Conservation (phyloP, 2,329 filamentous ascomycete genomes). For the Tympanopsis confertula region DNA sequence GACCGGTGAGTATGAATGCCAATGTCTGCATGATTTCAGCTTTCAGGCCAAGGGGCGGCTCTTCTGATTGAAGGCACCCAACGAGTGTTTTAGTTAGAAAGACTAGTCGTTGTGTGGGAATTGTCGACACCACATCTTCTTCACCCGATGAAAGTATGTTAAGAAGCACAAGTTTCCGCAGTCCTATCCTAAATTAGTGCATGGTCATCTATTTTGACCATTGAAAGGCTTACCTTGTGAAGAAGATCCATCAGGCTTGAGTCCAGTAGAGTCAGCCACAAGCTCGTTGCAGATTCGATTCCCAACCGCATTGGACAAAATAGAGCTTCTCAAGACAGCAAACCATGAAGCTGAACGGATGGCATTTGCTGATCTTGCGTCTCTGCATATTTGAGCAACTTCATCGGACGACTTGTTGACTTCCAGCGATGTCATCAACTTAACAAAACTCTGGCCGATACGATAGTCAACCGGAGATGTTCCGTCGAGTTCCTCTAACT, state of each 20-base stretch:
- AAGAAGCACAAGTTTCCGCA: conserved; percentile 37
- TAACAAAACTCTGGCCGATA: conserved; percentile 24
- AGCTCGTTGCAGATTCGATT: conserved; percentile 46
- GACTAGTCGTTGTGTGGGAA: conserved; percentile 51
- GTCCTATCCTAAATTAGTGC: conserved; percentile 13
- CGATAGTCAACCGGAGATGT: conserved; percentile 20
- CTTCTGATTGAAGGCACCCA: conserved; percentile 49
- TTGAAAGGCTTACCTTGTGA: conserved; percentile 5
- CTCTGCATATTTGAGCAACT: conserved; percentile 17
- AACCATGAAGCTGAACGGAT: conserved; percentile 34
- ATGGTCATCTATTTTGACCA: too few species aligned
- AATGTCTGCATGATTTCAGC: conserved; percentile 44
- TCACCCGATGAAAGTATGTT: conserved; percentile 39
- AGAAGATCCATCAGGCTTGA: conserved; percentile 23
- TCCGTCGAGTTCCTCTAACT: conserved; percentile 15
- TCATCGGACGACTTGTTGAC: conserved; percentile 15
- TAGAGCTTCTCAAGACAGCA: conserved; percentile 30
- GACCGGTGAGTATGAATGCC: conserved; percentile 54
- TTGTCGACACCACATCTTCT: conserved; percentile 29
- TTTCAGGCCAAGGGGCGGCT: conserved; percentile 28
- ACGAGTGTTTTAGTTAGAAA: conserved; percentile 74
- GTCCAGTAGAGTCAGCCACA: conserved; percentile 43
- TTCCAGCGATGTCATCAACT: conserved; percentile 17
- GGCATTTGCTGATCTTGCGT: conserved; percentile 22
- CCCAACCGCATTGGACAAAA: conserved; percentile 32